Evolutionary conservation across 1,284 basidiomycete genomes (phyloP).

Genomic region (Acaromyces ingoldii): DNA sequence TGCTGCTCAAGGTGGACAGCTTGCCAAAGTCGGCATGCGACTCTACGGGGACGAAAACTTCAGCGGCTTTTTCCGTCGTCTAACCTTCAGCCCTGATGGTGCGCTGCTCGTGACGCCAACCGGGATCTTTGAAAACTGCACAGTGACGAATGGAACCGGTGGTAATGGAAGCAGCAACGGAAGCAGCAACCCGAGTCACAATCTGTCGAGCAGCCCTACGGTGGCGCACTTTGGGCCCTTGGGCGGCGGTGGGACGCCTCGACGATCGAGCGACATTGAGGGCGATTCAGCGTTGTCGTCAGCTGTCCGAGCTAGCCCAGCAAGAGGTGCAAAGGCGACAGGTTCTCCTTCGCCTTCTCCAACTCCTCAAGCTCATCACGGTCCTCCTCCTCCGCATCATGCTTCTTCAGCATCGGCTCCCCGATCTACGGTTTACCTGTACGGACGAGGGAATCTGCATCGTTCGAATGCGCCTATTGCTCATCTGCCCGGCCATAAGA

Average conservation of each 20-base stretch:
- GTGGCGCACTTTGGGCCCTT: too few species aligned
- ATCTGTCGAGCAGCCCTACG: background rate
- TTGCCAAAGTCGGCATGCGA: slow-evolving; percentile 27
- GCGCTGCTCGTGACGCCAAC: slow-evolving; percentile 87
- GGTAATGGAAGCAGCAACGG: background rate
- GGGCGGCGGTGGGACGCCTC: too few species aligned
- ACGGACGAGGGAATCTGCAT: slow-evolving; percentile 81
- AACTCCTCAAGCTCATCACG: background rate
- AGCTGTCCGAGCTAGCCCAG: slow-evolving; percentile 14
- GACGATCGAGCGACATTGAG: too few species aligned
- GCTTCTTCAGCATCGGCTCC: background rate
- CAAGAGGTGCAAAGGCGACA: slow-evolving; percentile 26
- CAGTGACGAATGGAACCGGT: too few species aligned
- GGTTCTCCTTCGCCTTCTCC: background rate
- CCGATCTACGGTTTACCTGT: slow-evolving; percentile 76
- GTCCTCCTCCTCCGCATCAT: background rate
- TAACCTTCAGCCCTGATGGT: slow-evolving; percentile 92
- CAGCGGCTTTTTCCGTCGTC: slow-evolving; percentile 89
- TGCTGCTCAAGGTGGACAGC: slow-evolving; percentile 16
- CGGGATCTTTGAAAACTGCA: slow-evolving; percentile 66
- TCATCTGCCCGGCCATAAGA: slow-evolving; percentile 91
- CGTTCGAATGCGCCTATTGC: slow-evolving; percentile 72
- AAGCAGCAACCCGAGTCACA: background rate
- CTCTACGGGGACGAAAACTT: slow-evolving; percentile 93
- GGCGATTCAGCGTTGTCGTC: too few species aligned